phyloP scores from a whole-genome alignment of 2,329 filamentous ascomycete species.

The Aspergillus niger region DNA sequence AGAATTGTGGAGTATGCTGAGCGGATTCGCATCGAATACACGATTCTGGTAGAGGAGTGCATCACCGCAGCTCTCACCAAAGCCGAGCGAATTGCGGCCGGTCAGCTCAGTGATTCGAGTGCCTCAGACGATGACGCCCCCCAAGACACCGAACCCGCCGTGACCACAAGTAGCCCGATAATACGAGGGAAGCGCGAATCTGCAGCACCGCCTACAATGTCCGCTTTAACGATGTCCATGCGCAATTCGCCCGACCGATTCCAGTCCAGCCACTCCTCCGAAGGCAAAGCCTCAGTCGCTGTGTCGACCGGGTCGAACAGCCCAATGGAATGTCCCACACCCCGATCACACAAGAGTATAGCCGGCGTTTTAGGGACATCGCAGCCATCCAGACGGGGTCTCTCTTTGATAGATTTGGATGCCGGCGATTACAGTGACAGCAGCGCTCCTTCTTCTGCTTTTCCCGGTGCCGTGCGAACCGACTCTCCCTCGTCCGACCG shows the following conservation, averaged over 20 bases:
- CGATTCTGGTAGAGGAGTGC: slow-evolving; percentile 89
- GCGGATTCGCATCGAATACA: slow-evolving; percentile 90
- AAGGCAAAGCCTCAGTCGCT: slow-evolving; percentile 59
- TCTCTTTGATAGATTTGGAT: slow-evolving; percentile 81
- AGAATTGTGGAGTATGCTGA: slow-evolving; percentile 95
- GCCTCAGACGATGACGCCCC: slow-evolving; percentile 60
- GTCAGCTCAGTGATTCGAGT: slow-evolving; percentile 77
- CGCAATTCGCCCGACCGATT: slow-evolving; percentile 56
- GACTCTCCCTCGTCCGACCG: slow-evolving; percentile 92
- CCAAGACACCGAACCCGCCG: slow-evolving; percentile 36
- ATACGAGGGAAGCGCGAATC: slow-evolving; percentile 15
- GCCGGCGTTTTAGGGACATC: slow-evolving; percentile 60
- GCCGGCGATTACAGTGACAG: slow-evolving; percentile 79
- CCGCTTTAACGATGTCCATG: slow-evolving; percentile 59
- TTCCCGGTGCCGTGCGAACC: slow-evolving; percentile 71
- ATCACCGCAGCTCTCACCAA: slow-evolving; percentile 90
- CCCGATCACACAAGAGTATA: slow-evolving; percentile 73
- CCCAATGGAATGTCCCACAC: slow-evolving; percentile 86
- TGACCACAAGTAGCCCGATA: slow-evolving; percentile 11
- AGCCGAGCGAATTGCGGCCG: slow-evolving; percentile 82
- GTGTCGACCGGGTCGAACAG: slow-evolving; percentile 85
- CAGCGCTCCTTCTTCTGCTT: slow-evolving; percentile 78
- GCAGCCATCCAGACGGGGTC: slow-evolving; percentile 68
- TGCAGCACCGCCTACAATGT: slow-evolving; percentile 32
- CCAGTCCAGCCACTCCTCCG: slow-evolving; percentile 45